These are phyloP conservation scores for Entonaema liquescens DNA, from an alignment of 495 filamentous ascomycete genomes.

Conservation along the genomic window DNA sequence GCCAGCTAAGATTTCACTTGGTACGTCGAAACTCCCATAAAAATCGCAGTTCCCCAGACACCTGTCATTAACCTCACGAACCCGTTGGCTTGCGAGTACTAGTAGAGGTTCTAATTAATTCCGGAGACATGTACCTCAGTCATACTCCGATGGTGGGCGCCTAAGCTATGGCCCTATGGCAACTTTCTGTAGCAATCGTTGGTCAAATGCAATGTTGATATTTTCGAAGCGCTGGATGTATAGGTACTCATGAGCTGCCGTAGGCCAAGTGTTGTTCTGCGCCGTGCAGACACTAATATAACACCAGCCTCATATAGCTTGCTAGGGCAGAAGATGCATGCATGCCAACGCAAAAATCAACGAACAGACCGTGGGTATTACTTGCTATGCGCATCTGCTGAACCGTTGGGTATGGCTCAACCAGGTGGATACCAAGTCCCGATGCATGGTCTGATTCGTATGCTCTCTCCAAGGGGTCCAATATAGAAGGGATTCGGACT, in stretches of 20 bases:
- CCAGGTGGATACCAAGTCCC: neutral
- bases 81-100: constrained; percentile 3
- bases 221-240: neutral
- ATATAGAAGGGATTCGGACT: neutral
- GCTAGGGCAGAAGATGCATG: neutral
- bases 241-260: neutral
- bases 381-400: neutral
- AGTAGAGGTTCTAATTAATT: neutral
- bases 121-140: neutral
- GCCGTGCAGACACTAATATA: neutral
- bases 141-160: neutral
- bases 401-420: neutral
- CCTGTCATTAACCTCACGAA: constrained; percentile 21
- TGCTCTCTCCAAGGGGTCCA: neutral
- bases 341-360: neutral
- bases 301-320: neutral
- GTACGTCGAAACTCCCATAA: constrained; percentile 25
- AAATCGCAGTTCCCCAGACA: constrained; percentile 14
- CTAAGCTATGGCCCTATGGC: neutral
- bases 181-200: neutral
- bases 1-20: constrained; percentile 11
- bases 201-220: neutral
- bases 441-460: neutral
- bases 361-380: neutral
- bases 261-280: neutral